Evolutionary conservation across 208 protist genomes (phyloP).

Genomic region (Crithidia sp.): DNA sequence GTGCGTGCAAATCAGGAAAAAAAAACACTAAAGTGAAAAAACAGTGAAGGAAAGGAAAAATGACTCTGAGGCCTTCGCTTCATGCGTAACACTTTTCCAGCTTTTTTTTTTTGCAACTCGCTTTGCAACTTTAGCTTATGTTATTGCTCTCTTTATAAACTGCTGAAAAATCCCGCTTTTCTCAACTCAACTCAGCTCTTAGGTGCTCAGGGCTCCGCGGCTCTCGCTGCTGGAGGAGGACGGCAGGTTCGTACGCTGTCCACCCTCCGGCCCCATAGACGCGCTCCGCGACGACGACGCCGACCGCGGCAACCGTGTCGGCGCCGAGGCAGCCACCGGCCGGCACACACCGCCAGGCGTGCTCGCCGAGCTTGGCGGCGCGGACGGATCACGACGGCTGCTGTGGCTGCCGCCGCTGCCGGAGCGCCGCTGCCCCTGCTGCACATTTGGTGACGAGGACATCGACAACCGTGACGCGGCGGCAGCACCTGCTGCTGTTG

Average conservation of each 20-base stretch:
- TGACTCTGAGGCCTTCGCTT: background rate
- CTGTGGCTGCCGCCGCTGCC: background rate
- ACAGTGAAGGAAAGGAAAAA: background rate
- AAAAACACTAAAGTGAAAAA: background rate
- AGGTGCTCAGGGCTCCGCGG: slow-evolving; percentile 3
- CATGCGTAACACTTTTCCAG: too few relatives aligned
- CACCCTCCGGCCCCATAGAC: background rate
- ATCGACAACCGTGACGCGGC: background rate
- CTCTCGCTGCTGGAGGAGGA: slow-evolving; percentile 18
- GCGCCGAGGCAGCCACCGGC: background rate
- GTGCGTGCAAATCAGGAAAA: background rate
- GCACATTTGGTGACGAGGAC: background rate
- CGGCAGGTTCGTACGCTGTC: slow-evolving; percentile 8
- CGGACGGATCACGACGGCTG: background rate
- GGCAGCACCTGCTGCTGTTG: background rate
- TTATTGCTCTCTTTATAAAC: background rate
- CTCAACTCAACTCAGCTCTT: background rate
- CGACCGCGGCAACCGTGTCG: background rate
- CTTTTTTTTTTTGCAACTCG: too few relatives aligned
- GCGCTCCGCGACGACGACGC: background rate
- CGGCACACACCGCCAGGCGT: background rate
- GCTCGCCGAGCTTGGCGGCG: background rate
- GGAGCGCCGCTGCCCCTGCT: background rate
- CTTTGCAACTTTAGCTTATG: background rate
- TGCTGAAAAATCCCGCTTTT: too few relatives aligned